These are phyloP conservation scores for Penicillium macrosclerotiorum DNA, from an alignment of 495 filamentous ascomycete genomes.

Conservation along the genomic window DNA sequence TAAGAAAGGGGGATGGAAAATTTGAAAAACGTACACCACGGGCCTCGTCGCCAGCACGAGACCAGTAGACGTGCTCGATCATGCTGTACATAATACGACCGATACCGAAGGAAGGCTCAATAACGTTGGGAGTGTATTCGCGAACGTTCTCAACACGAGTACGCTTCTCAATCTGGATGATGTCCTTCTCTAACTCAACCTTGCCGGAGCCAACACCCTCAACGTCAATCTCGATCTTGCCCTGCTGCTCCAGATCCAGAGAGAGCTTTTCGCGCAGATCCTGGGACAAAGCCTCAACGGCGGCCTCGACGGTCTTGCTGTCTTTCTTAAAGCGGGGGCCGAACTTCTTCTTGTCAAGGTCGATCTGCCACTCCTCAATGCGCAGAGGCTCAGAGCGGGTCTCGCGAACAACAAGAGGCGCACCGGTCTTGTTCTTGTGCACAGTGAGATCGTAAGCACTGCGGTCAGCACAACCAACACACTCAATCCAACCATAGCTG, in stretches of 20 bases:
- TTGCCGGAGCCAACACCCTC: constrained; percentile 59
- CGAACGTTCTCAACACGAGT: constrained; percentile 66
- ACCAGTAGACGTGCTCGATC: constrained; percentile 81
- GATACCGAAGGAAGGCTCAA: constrained; percentile 84
- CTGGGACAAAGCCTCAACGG: constrained; percentile 64
- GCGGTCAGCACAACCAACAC: constrained; percentile 80
- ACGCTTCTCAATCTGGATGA: constrained; percentile 68
- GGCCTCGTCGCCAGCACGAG: constrained; percentile 58
- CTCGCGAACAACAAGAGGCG: constrained; percentile 69
- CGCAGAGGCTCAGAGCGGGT: constrained; percentile 62
- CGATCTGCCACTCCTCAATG: constrained; percentile 72
- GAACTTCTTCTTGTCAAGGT: constrained; percentile 81
- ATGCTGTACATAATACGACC: constrained; percentile 75
- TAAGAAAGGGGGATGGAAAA: constrained; percentile 7
- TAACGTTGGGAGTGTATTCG: constrained; percentile 81
- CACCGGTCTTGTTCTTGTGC: constrained; percentile 77
- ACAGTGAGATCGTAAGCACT: constrained; percentile 78
- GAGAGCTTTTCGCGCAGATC: constrained; percentile 68
- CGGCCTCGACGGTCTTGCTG: constrained; percentile 67
- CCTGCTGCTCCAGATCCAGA: constrained; percentile 59
- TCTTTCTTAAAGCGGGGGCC: constrained; percentile 81
- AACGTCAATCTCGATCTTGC: constrained; percentile 67
- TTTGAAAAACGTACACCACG: constrained; percentile 54
- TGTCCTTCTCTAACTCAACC: constrained; percentile 68
- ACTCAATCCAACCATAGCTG: constrained; percentile 83